Conservation (phyloP, 1,284 basidiomycete species). For the Ustilago lituana region DNA sequence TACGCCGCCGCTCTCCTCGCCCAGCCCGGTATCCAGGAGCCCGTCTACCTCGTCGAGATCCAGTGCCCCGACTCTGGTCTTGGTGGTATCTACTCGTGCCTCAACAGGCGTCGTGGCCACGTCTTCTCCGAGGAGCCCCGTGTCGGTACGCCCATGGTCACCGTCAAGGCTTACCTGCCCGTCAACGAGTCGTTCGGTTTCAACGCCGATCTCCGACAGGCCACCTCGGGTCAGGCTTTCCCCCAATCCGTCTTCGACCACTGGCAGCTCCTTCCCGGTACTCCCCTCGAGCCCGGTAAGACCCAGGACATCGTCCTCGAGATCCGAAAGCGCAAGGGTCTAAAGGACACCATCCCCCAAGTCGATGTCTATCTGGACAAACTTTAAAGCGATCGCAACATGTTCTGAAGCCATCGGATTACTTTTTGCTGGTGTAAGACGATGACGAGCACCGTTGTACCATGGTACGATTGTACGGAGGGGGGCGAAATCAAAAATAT, state of each 20-base stretch:
- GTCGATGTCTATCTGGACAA: slow-evolving; percentile 58
- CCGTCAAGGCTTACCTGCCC: slow-evolving; percentile 97
- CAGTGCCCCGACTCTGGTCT: slow-evolving; percentile 98
- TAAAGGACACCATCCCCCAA: slow-evolving; percentile 68
- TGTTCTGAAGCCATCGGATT: too few relatives aligned
- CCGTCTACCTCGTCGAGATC: slow-evolving; percentile 97
- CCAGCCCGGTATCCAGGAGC: slow-evolving; percentile 91
- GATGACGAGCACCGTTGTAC: too few relatives aligned
- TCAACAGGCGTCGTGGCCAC: slow-evolving; percentile 98
- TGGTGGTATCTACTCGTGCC: slow-evolving; percentile 91
- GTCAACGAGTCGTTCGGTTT: slow-evolving; percentile 99
- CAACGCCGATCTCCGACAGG: slow-evolving; percentile 92
- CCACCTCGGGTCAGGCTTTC: slow-evolving; percentile 97
- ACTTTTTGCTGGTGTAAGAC: too few relatives aligned
- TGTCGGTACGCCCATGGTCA: slow-evolving; percentile 98
- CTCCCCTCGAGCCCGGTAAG: slow-evolving; percentile 77
- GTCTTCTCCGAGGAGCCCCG: slow-evolving; percentile 98
- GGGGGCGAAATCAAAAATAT: too few relatives aligned
- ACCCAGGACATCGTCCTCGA: slow-evolving; percentile 82
- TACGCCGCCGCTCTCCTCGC: slow-evolving; percentile 96
- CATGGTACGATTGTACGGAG: too few relatives aligned
- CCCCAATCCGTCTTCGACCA: slow-evolving; percentile 91
- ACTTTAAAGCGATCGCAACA: slow-evolving; percentile 7
- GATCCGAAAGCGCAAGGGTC: slow-evolving; percentile 91
- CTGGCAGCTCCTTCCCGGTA: slow-evolving; percentile 75